A percentile compares a stretch with the other conserved stretches of the same genome.
Evolutionary conservation across 495 filamentous ascomycete species (phyloP).

Genomic region (Cercophora sp.): DNA sequence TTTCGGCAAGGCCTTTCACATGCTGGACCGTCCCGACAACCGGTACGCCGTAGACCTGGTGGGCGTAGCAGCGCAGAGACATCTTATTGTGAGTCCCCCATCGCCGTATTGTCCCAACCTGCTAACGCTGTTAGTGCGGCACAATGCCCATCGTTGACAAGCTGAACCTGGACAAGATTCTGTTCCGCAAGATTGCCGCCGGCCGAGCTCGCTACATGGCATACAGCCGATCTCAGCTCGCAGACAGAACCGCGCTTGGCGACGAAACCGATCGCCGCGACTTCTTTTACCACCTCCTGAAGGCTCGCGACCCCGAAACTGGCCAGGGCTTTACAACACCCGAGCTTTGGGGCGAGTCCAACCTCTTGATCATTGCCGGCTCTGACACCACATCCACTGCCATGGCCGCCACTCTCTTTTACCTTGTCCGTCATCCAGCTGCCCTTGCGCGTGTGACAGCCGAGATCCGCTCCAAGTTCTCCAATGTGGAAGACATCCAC

Average conservation of each 20-base stretch:
- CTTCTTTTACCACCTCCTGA: constrained; percentile 58
- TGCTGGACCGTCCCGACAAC: constrained; percentile 59
- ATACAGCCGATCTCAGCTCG: constrained; percentile 52
- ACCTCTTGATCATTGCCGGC: constrained; percentile 61
- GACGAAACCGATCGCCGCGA: constrained; percentile 61
- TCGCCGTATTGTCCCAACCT: neutral
- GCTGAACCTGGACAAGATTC: constrained; percentile 52
- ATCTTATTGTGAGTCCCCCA: constrained; percentile 47
- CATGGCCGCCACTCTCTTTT: constrained; percentile 63
- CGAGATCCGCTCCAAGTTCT: constrained; percentile 50
- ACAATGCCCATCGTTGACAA: constrained; percentile 54
- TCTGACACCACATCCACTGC: constrained; percentile 62
- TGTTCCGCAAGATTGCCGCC: constrained; percentile 54
- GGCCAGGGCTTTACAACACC: constrained; percentile 60
- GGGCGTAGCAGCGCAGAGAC: constrained; percentile 51
- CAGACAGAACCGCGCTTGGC: constrained; percentile 51
- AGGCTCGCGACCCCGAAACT: constrained; percentile 56
- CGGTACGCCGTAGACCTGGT: constrained; percentile 56
- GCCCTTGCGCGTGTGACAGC: constrained; percentile 45
- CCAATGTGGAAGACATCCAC: constrained; percentile 48
- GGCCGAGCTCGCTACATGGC: constrained; percentile 52
- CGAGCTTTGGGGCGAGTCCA: constrained; percentile 69
- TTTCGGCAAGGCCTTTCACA: constrained; percentile 68
- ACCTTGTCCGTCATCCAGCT: constrained; percentile 55
- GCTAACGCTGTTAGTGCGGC: constrained; percentile 40